Conservation (phyloP, 2,329 filamentous ascomycete species). For the Thyridium curvatum region DNA sequence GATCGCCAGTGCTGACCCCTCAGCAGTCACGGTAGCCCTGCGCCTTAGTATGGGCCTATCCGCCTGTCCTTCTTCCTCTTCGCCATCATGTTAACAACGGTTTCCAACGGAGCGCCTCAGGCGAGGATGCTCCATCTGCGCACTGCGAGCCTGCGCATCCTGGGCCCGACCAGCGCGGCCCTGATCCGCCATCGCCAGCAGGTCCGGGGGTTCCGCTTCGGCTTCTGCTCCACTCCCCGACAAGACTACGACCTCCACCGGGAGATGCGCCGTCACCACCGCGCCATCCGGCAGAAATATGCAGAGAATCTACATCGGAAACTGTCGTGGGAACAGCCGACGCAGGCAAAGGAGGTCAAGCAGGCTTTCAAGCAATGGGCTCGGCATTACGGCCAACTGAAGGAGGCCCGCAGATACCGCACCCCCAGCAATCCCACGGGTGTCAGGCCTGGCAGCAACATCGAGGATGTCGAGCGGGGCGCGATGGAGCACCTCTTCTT, state of each 20-base stretch:
- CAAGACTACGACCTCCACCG: slow-evolving; percentile 30
- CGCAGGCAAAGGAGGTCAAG: slow-evolving; percentile 24
- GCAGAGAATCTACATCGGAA: slow-evolving; percentile 36
- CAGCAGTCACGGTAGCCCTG: background rate
- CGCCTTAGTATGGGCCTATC: no score
- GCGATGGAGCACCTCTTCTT: slow-evolving; percentile 37
- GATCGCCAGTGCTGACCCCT: background rate
- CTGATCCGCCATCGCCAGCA: slow-evolving; percentile 26
- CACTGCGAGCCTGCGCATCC: slow-evolving; percentile 3
- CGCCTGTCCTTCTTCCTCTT: background rate
- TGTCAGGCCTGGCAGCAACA: slow-evolving; percentile 31
- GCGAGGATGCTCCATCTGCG: slow-evolving; percentile 4
- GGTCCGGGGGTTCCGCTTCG: slow-evolving; percentile 41
- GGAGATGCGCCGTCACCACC: slow-evolving; percentile 37
- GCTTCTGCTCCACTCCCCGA: slow-evolving; percentile 30
- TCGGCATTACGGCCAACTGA: no score
- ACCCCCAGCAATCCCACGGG: slow-evolving; percentile 27
- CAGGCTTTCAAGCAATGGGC: slow-evolving; percentile 25
- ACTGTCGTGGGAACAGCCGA: slow-evolving; percentile 37
- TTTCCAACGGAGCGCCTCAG: slow-evolving; percentile 6
- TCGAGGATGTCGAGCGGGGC: slow-evolving; percentile 37
- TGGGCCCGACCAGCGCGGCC: slow-evolving; percentile 7
- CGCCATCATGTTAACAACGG: slow-evolving; percentile 10
- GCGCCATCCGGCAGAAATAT: slow-evolving; percentile 36
- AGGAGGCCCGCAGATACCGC: slow-evolving; percentile 4